A percentile compares a stretch with the other conserved stretches of the same genome.
Evolutionary conservation across 345 rosid species (phyloP).

Genomic region (Moricandia arvensis): DNA sequence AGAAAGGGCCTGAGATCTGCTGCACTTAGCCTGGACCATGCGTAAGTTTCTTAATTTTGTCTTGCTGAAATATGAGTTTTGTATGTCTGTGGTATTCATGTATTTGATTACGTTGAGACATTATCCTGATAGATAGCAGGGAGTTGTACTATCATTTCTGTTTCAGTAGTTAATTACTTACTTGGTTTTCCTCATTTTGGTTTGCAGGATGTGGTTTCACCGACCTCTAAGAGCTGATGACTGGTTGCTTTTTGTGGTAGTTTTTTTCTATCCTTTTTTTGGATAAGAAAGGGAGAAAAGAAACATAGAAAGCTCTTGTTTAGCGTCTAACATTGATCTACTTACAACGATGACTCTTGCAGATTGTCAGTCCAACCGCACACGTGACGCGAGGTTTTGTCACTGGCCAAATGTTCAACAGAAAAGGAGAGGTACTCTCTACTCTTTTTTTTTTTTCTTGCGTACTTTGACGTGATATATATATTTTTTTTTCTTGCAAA

Average conservation of each 20-base stretch:
- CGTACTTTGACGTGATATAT: background rate
- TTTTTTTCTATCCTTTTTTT: background rate
- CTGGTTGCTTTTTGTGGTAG: conserved; percentile 78
- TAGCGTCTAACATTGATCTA: background rate
- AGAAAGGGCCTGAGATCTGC: conserved; percentile 54
- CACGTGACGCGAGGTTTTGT: conserved; percentile 71
- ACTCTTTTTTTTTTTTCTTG: background rate
- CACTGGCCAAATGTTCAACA: conserved; percentile 66
- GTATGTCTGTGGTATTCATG: background rate
- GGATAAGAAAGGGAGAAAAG: too few species aligned
- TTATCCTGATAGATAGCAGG: background rate
- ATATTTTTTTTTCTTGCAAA: background rate
- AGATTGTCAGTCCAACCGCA: conserved; percentile 72
- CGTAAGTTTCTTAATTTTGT: conserved; percentile 51
- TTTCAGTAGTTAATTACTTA: background rate
- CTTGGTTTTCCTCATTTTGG: background rate
- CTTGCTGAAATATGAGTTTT: conserved; percentile 11
- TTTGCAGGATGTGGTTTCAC: conserved; percentile 91
- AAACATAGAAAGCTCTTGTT: too few species aligned
- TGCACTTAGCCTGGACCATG: conserved; percentile 85
- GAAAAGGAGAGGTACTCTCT: conserved; percentile 72
- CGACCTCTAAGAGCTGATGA: conserved; percentile 82
- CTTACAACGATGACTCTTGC: conserved; percentile 16
- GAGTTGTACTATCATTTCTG: background rate
- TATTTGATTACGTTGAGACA: background rate